Evolutionary conservation across 345 rosid genomes (phyloP).

Genomic region (Acer negundo): DNA sequence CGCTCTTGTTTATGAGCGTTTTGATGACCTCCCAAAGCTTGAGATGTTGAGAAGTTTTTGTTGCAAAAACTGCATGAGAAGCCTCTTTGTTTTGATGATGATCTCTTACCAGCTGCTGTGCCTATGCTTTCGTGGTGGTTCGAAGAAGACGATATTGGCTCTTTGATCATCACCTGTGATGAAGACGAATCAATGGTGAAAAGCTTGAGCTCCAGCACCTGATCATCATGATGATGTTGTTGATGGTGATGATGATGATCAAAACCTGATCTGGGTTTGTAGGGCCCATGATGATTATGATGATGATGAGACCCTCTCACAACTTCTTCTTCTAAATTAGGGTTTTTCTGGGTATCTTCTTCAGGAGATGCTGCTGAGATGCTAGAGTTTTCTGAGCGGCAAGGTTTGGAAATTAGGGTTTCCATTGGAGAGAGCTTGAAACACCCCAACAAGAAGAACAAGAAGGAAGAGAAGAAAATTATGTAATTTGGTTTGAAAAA

Average conservation of each 20-base stretch:
- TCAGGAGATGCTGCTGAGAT: constrained; percentile 34
- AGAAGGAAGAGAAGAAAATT: neutral
- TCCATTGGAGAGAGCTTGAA: constrained; percentile 25
- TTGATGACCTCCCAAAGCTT: constrained; percentile 54
- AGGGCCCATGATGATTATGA: neutral
- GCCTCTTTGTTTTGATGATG: constrained; percentile 22
- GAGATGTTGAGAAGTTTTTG: constrained; percentile 43
- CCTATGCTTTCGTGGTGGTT: neutral
- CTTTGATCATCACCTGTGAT: neutral
- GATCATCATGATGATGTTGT: too few species aligned
- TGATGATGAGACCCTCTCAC: constrained; percentile 1
- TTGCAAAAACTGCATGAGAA: constrained; percentile 46
- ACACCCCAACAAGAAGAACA: neutral
- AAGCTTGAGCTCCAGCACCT: constrained; percentile 22
- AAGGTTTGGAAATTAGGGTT: constrained; percentile 10
- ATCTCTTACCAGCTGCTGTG: neutral
- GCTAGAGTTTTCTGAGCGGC: constrained; percentile 38
- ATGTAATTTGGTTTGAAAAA: neutral
- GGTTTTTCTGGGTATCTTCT: constrained; percentile 12
- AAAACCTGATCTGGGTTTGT: constrained; percentile 22
- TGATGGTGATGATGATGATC: constrained; percentile 9
- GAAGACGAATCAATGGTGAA: constrained; percentile 14
- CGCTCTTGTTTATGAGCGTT: constrained; percentile 56
- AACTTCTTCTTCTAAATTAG: constrained; percentile 21
- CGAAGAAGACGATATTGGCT: neutral